phyloP scores from a whole-genome alignment of 208 protist species.

The Wallacemonas sp. region DNA sequence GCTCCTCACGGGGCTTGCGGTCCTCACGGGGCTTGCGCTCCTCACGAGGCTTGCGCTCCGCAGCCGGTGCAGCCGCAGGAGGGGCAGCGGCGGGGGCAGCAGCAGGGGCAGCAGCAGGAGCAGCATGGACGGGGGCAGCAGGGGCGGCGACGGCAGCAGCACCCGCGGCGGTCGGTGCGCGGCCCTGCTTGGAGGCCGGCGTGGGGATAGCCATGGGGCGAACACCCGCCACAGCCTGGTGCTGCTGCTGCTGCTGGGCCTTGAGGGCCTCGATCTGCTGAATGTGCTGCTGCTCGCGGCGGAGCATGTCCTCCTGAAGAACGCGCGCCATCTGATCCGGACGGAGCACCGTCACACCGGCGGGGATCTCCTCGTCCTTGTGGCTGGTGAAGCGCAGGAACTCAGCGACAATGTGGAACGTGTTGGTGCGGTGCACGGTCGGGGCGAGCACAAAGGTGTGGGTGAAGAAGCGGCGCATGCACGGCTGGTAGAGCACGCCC shows the following conservation, averaged over 20 bases:
- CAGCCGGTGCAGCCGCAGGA: constrained; percentile 11
- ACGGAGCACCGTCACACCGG: constrained; percentile 59
- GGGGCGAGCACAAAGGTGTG: constrained; percentile 85
- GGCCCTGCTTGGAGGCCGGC: constrained; percentile 26
- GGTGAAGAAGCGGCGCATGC: constrained; percentile 56
- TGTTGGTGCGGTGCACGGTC: constrained; percentile 68
- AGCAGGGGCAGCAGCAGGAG: constrained; percentile 12
- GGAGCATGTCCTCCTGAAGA: constrained; percentile 44
- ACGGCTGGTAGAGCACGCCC: constrained; percentile 68
- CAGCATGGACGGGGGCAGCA: neutral
- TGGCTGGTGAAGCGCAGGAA: constrained; percentile 77
- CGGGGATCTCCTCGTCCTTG: constrained; percentile 73
- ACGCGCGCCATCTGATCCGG: constrained; percentile 64
- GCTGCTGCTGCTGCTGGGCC: constrained; percentile 23
- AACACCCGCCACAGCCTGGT: neutral
- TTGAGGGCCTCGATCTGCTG: constrained; percentile 34
- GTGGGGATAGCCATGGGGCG: constrained; percentile 22
- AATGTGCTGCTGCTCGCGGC: constrained; percentile 39
- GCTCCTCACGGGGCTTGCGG: constrained; percentile 25
- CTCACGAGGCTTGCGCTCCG: constrained; percentile 27
- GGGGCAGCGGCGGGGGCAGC: neutral
- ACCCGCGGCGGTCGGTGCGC: constrained; percentile 4
- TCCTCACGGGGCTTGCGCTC: constrained; percentile 27
- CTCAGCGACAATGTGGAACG: constrained; percentile 84
- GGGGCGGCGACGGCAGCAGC: constrained; percentile 14